These are phyloP conservation scores for Didymosphaeria variabile DNA, from an alignment of 2,329 filamentous ascomycete genomes.

Conservation along the genomic window DNA sequence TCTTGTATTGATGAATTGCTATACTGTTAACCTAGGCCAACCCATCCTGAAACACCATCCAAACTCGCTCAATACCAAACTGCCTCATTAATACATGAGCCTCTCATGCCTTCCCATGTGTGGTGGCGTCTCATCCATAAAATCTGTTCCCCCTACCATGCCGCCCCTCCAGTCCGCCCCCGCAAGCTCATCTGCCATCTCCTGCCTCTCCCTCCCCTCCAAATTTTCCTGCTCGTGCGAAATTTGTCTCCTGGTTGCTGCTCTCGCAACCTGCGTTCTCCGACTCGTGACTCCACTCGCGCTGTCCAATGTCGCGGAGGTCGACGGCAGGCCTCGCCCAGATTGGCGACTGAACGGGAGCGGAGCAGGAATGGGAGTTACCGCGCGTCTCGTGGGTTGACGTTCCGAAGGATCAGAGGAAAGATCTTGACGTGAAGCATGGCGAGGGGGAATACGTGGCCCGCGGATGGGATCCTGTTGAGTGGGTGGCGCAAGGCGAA, in stretches of 20 bases:
- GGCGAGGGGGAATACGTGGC: slow-evolving; percentile 19
- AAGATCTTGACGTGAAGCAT: slow-evolving; percentile 16
- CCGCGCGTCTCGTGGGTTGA: slow-evolving; percentile 1
- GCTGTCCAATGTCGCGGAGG: slow-evolving; percentile 22
- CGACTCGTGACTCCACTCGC: slow-evolving; percentile 26
- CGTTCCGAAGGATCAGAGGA: neutral
- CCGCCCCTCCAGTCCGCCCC: slow-evolving; percentile 32
- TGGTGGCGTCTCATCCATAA: slow-evolving; percentile 50
- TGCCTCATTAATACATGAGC: neutral
- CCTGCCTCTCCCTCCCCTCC: slow-evolving; percentile 32
- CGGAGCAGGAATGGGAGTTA: slow-evolving; percentile 8
- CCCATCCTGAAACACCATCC: neutral
- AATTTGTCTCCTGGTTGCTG: slow-evolving; percentile 20
- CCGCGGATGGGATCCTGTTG: slow-evolving; percentile 3
- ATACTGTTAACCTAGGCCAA: neutral
- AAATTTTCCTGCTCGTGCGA: slow-evolving; percentile 48
- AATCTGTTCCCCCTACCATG: slow-evolving; percentile 31
- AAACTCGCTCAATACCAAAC: neutral
- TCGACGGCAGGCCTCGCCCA: slow-evolving; percentile 17
- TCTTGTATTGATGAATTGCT: neutral
- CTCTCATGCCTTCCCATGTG: slow-evolving; percentile 46
- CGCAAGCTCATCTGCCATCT: slow-evolving; percentile 40
- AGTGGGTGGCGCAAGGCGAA: neutral
- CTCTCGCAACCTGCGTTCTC: slow-evolving; percentile 16
- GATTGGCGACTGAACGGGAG: slow-evolving; percentile 10